Conservation (phyloP, 73 alveolate genomes). For the Paramecium octaurelia region DNA sequence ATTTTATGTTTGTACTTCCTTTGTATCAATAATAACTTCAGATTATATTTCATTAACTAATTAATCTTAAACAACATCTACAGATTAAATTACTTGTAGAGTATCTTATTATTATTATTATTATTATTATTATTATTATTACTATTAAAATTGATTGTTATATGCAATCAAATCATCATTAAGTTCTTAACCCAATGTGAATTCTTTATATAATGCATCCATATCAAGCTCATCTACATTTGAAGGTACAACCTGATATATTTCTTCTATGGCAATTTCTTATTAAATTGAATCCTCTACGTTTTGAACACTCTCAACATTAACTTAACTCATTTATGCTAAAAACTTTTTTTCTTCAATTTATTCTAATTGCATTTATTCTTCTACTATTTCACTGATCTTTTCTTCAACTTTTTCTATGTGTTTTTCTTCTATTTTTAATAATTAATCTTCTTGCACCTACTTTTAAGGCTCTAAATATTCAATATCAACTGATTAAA, state of each 20-base stretch:
- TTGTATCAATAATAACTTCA: not conserved
- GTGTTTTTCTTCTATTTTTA: not conserved
- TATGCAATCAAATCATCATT: not conserved
- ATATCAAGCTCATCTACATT: not conserved
- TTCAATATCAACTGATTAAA: not conserved
- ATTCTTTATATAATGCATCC: slow-evolving; percentile 14
- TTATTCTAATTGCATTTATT: not conserved
- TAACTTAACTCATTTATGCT: not conserved
- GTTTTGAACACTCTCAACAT: not conserved
- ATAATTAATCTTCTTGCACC: not conserved
- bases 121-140: not conserved
- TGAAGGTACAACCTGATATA: not conserved
- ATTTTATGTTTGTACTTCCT: not conserved
- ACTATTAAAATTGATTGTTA: not conserved
- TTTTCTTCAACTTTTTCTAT: not conserved
- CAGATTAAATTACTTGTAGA: not conserved
- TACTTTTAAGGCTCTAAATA: not conserved
- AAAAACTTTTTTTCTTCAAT: not conserved
- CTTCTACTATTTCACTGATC: not conserved
- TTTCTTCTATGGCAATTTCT: not conserved
- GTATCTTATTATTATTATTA: not conserved
- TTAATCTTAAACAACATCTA: not conserved
- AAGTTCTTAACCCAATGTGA: not conserved
- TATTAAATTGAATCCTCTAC: not conserved
- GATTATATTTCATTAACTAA: not conserved